A percentile compares a stretch with the other conserved stretches of the same genome.
These are phyloP conservation scores for button mushroom (Agaricus bisporus) DNA, from an alignment of 768 basidiomycete species.

Conservation along the genomic window DNA sequence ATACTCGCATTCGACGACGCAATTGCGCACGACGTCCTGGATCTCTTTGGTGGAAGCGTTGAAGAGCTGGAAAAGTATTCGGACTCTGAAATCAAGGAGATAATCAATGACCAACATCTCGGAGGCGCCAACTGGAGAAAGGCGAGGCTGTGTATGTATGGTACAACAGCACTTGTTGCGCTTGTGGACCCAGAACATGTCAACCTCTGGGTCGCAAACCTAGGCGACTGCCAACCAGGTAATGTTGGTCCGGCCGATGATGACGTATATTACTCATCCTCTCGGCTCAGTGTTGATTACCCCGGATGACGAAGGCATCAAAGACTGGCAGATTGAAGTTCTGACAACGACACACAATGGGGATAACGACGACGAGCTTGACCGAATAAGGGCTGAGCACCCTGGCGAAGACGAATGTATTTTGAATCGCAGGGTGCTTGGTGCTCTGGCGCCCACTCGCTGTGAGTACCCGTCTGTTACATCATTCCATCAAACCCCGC, in stretches of 20 bases:
- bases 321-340: conserved; percentile 53
- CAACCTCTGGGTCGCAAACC: conserved; percentile 74
- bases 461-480: conserved; percentile 39
- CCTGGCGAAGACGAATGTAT: conserved; percentile 67
- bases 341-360: conserved; percentile 70
- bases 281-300: conserved; percentile 3
- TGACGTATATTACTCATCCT: neutral
- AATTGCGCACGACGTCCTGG: conserved; percentile 59
- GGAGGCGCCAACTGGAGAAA: conserved; percentile 60
- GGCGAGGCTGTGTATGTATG: conserved; percentile 70
- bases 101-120: conserved; percentile 58
- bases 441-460: conserved; percentile 72
- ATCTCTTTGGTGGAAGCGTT: conserved; percentile 52
- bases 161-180: conserved; percentile 70
- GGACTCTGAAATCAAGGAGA: conserved; percentile 47
- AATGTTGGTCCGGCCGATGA: conserved; percentile 20
- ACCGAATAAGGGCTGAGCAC: conserved; percentile 57
- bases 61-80: conserved; percentile 43
- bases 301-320: conserved; percentile 24
- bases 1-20: conserved; percentile 61
- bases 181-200: conserved; percentile 63
- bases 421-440: conserved; percentile 61
- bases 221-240: conserved; percentile 80
- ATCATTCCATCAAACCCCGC: conserved; percentile 10
- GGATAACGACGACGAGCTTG: conserved; percentile 58